A percentile compares a stretch with the other conserved stretches of the same genome.
These are phyloP conservation scores for Chimonanthus praecox DNA, from an alignment of 164 flowering plant species.

Conservation along the genomic window DNA sequence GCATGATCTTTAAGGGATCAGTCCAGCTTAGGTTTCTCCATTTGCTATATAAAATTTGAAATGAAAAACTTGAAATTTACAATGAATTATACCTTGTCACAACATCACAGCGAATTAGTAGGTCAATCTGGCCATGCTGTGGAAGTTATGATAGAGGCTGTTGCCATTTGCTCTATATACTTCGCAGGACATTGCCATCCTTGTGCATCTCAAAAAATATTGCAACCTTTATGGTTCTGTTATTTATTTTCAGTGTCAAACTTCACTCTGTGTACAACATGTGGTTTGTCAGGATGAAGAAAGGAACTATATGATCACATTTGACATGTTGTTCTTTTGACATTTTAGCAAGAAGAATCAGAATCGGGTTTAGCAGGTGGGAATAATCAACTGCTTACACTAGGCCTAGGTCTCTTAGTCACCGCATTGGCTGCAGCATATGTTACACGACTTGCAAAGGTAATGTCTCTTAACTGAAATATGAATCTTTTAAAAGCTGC, in stretches of 20 bases:
- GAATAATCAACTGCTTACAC: constrained; percentile 62
- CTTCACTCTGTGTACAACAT: too few species aligned
- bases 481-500: neutral
- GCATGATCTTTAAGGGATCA: too few species aligned
- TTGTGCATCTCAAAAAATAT: too few species aligned
- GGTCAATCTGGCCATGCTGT: too few species aligned
- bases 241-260: neutral
- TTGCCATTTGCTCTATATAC: too few species aligned
- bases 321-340: neutral
- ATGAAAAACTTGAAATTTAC: too few species aligned
- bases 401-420: constrained; percentile 69
- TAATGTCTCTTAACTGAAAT: constrained; percentile 13
- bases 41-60: too few species aligned
- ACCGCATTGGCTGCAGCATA: constrained; percentile 87
- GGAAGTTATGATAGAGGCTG: too few species aligned
- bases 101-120: too few species aligned
- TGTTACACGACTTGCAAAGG: constrained; percentile 88
- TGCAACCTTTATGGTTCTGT: neutral
- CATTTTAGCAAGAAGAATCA: constrained; percentile 87
- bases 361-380: constrained; percentile 63
- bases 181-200: too few species aligned
- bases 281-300: neutral
- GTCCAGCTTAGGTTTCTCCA: too few species aligned
- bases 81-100: too few species aligned
- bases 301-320: neutral